A percentile compares a stretch with the other conserved stretches of the same genome.
phyloP scores from a whole-genome alignment of 208 protist species.

The Leishmania braziliensis region DNA sequence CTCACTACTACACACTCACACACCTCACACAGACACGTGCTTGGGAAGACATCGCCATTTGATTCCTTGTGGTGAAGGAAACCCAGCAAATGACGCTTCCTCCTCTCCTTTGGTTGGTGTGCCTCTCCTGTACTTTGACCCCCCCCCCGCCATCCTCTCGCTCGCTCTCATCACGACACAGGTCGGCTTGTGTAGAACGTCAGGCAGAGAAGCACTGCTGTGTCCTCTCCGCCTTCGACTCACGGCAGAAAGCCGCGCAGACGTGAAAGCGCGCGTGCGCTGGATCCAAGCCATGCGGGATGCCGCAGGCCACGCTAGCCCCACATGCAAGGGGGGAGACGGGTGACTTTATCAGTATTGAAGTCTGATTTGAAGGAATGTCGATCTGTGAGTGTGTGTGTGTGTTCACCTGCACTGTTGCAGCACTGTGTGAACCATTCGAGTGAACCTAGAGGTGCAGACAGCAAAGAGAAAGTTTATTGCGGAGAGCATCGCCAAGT shows the following conservation, averaged over 20 bases:
- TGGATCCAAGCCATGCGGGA: background rate
- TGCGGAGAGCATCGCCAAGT: constrained; percentile 74
- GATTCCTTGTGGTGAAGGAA: background rate
- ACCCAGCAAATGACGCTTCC: background rate
- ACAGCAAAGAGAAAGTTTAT: constrained; percentile 57
- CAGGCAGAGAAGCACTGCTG: background rate
- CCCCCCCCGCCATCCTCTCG: background rate
- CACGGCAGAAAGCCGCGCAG: background rate
- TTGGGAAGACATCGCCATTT: background rate
- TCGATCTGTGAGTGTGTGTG: background rate
- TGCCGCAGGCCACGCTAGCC: background rate
- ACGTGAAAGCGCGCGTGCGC: background rate
- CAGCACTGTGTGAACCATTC: background rate
- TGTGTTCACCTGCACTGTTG: background rate
- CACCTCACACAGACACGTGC: background rate
- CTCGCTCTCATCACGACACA: background rate
- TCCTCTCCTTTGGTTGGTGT: background rate
- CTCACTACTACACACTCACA: background rate
- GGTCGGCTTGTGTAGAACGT: background rate
- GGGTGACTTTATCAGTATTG: background rate
- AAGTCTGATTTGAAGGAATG: background rate
- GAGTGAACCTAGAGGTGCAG: constrained; percentile 11
- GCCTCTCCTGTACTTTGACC: background rate
- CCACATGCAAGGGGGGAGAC: background rate
- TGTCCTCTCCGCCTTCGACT: background rate